Percentiles rank a stretch among this genome's conserved stretches.
Conservation (phyloP, 1,284 basidiomycete genomes). For the Sanghuangporus baumii region DNA sequence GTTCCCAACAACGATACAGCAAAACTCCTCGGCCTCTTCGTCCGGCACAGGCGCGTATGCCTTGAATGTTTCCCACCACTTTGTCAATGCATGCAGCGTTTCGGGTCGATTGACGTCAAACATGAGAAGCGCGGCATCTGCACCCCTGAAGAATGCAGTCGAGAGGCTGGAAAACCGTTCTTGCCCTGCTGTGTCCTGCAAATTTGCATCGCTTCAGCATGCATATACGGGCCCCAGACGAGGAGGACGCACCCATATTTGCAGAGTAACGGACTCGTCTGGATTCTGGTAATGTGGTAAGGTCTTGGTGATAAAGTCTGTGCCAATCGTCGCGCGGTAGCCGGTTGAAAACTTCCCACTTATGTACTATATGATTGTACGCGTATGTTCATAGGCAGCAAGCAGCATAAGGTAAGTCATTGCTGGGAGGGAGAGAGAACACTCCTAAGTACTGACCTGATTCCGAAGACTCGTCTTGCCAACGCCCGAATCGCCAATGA, state of each 20-base stretch:
- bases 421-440: neutral
- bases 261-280: slow-evolving; percentile 54
- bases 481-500: slow-evolving; percentile 71
- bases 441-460: slow-evolving; percentile 42
- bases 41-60: slow-evolving; percentile 59
- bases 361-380: slow-evolving; percentile 48
- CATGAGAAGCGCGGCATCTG: slow-evolving; percentile 76
- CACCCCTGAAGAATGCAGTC: slow-evolving; percentile 75
- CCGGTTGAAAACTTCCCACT: slow-evolving; percentile 66
- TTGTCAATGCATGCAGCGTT: slow-evolving; percentile 51
- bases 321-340: slow-evolving; percentile 79
- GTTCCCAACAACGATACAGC: slow-evolving; percentile 74
- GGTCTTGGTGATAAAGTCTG: slow-evolving; percentile 75
- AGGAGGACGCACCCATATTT: slow-evolving; percentile 65
- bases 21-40: slow-evolving; percentile 57
- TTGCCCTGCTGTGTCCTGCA: slow-evolving; percentile 38
- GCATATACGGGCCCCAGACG: slow-evolving; percentile 23
- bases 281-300: slow-evolving; percentile 51
- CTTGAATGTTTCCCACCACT: slow-evolving; percentile 75
- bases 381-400: neutral
- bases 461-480: slow-evolving; percentile 70
- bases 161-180: slow-evolving; percentile 80
- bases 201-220: neutral
- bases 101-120: slow-evolving; percentile 67
- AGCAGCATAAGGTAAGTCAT: neutral